A percentile compares a stretch with the other conserved stretches of the same genome.
Conservation (phyloP, 2,329 filamentous ascomycete species). For the Aspergillus felis region DNA sequence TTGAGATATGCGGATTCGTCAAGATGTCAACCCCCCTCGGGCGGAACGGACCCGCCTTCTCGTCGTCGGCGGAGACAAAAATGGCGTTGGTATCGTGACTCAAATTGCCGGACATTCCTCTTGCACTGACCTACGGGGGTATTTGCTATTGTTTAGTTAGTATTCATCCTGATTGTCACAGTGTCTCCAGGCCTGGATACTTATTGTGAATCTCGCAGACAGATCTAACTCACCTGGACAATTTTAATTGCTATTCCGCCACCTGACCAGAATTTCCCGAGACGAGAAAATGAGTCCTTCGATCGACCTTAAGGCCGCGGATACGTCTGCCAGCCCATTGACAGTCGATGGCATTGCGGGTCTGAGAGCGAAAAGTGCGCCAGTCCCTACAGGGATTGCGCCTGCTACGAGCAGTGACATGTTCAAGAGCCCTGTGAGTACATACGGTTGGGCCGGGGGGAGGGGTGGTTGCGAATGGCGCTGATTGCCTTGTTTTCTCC, state of each 20-base stretch:
- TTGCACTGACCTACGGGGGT: not conserved
- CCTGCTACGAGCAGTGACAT: slow-evolving; percentile 73
- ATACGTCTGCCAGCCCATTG: slow-evolving; percentile 39
- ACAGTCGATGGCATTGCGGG: slow-evolving; percentile 64
- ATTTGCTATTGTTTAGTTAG: not conserved
- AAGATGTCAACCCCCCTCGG: not conserved
- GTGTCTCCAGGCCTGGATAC: not conserved
- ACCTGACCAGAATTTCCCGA: not conserved
- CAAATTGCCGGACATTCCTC: slow-evolving; percentile 1
- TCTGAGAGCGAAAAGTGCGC: slow-evolving; percentile 64
- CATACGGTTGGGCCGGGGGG: not conserved
- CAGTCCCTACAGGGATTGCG: slow-evolving; percentile 70
- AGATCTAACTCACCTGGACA: not conserved
- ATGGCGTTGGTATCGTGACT: slow-evolving; percentile 6
- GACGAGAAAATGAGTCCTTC: slow-evolving; percentile 26
- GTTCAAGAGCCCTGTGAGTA: slow-evolving; percentile 70
- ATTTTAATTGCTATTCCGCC: not conserved
- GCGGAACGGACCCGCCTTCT: slow-evolving; percentile 15
- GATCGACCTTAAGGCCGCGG: slow-evolving; percentile 14
- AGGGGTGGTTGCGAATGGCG: not conserved
- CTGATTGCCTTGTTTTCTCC: slow-evolving; percentile 19
- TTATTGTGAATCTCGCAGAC: not conserved
- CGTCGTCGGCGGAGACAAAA: slow-evolving; percentile 8
- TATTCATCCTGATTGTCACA: not conserved
- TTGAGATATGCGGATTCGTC: not conserved